phyloP scores from a whole-genome alignment of 2,329 filamentous ascomycete species.

The Neobulgaria alba region DNA sequence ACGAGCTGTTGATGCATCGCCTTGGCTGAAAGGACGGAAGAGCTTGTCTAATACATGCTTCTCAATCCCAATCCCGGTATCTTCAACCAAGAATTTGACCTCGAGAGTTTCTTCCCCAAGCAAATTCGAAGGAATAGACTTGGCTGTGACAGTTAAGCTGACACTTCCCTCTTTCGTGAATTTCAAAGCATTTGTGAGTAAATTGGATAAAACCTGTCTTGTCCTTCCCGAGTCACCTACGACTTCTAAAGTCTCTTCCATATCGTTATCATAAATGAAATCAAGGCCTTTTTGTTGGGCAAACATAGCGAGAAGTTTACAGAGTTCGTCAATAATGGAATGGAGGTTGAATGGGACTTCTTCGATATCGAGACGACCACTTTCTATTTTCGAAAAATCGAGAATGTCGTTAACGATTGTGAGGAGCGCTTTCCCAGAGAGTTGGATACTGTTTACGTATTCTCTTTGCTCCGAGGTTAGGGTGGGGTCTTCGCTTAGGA shows the following conservation, averaged over 20 bases:
- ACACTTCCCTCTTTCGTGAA: constrained; percentile 63
- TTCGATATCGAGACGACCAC: constrained; percentile 61
- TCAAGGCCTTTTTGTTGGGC: constrained; percentile 33
- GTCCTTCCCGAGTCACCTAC: constrained; percentile 65
- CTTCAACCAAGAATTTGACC: constrained; percentile 59
- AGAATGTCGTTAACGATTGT: constrained; percentile 62
- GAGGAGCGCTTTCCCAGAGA: constrained; percentile 19
- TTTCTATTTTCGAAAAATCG: constrained; percentile 67
- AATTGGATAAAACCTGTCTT: constrained; percentile 70
- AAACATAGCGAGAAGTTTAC: constrained; percentile 66
- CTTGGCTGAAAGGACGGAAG: constrained; percentile 75
- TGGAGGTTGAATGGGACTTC: constrained; percentile 56
- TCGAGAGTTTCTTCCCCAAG: constrained; percentile 37
- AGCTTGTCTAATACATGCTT: constrained; percentile 62
- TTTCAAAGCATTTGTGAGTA: constrained; percentile 74
- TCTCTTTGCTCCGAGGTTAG: constrained; percentile 17
- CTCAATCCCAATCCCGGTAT: constrained; percentile 66
- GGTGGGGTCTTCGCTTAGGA: constrained; percentile 18
- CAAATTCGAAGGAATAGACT: background rate
- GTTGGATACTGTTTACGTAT: constrained; percentile 19
- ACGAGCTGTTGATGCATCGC: constrained; percentile 66
- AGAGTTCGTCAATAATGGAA: constrained; percentile 33
- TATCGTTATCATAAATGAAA: constrained; percentile 55
- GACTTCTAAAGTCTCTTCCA: constrained; percentile 55
- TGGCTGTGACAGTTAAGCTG: constrained; percentile 37